phyloP scores from a whole-genome alignment of 1,139 yeast genomes.

The Yamadazyma buinensis region DNA sequence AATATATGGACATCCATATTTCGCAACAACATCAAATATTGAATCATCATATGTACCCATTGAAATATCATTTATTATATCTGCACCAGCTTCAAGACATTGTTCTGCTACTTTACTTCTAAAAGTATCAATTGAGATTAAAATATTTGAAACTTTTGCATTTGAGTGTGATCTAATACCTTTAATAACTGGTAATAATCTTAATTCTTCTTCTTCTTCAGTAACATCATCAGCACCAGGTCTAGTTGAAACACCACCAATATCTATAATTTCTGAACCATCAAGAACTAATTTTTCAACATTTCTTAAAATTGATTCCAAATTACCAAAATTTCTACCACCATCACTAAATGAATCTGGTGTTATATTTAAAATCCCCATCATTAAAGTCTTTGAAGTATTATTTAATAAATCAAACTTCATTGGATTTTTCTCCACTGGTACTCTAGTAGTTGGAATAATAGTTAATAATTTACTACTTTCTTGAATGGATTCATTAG shows the following conservation, averaged over 20 bases:
- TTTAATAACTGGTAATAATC: slow-evolving; percentile 69
- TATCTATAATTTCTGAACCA: slow-evolving; percentile 72
- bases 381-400: slow-evolving; percentile 47
- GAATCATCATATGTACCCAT: slow-evolving; percentile 69
- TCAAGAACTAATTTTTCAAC: slow-evolving; percentile 45
- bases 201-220: slow-evolving; percentile 52
- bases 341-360: slow-evolving; percentile 98
- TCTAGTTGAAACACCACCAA: slow-evolving; percentile 92
- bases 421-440: slow-evolving; percentile 21
- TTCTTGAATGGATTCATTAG: slow-evolving; percentile 40
- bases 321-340: slow-evolving; percentile 37
- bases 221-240: slow-evolving; percentile 70
- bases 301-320: slow-evolving; percentile 28
- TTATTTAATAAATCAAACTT: slow-evolving; percentile 35
- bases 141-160: slow-evolving; percentile 33
- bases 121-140: slow-evolving; percentile 83
- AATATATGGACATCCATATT: slow-evolving; percentile 70
- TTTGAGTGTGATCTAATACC: slow-evolving; percentile 48
- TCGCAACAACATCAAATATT: slow-evolving; percentile 67
- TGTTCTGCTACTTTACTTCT: slow-evolving; percentile 69
- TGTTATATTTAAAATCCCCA: slow-evolving; percentile 88
- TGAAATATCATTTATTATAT: slow-evolving; percentile 86
- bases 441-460: slow-evolving; percentile 39
- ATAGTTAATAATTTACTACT: slow-evolving; percentile 41
- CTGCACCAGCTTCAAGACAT: slow-evolving; percentile 75